These are phyloP conservation scores for Rhexocercosporidium sp. DNA, from an alignment of 2,329 filamentous ascomycete genomes.

Conservation along the genomic window DNA sequence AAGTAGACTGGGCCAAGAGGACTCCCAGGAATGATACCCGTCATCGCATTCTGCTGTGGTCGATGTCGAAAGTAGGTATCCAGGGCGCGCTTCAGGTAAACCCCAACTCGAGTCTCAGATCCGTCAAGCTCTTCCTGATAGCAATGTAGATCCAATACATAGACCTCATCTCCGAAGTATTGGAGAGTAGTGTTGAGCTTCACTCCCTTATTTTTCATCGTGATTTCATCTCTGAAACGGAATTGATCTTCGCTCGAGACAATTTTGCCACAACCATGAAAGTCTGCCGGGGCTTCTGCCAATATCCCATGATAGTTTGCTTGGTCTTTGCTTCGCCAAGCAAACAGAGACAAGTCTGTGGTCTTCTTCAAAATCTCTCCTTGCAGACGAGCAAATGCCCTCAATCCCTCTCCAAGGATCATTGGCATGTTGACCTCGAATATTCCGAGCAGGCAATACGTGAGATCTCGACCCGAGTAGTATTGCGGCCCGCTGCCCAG, in stretches of 20 bases:
- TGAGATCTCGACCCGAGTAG: slow-evolving; percentile 45
- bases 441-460: slow-evolving; percentile 50
- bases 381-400: slow-evolving; percentile 44
- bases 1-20: not conserved
- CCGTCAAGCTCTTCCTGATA: not conserved
- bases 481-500: slow-evolving; percentile 46
- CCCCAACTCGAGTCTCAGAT: not conserved
- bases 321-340: not conserved
- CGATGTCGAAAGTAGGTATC: not conserved
- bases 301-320: not conserved
- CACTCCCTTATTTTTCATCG: not conserved
- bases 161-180: not conserved
- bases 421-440: slow-evolving; percentile 51
- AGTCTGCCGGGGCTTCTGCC: not conserved
- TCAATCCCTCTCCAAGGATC: slow-evolving; percentile 45
- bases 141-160: not conserved
- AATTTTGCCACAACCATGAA: not conserved
- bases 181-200: not conserved
- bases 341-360: not conserved
- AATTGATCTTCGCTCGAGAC: not conserved
- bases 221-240: not conserved
- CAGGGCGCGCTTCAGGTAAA: not conserved
- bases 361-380: slow-evolving; percentile 40
- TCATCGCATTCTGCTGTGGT: not conserved
- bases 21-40: not conserved